phyloP scores from a whole-genome alignment of 2,329 filamentous ascomycete species.

The Beauveria brongniartii region DNA sequence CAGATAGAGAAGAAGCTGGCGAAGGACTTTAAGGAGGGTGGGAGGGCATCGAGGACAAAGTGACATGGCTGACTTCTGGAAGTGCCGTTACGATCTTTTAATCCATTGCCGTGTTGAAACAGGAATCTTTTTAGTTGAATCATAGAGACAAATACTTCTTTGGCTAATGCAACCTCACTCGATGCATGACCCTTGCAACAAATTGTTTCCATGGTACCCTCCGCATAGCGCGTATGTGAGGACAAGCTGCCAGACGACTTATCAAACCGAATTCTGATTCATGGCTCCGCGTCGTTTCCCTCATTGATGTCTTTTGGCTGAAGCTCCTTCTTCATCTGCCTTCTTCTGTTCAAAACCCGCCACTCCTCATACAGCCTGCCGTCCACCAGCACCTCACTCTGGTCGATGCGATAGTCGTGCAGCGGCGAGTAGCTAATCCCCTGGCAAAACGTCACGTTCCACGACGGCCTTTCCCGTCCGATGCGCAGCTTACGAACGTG shows the following conservation, averaged over 20 bases:
- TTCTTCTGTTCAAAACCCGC: neutral
- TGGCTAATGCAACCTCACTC: too few relatives aligned
- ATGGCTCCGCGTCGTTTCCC: neutral
- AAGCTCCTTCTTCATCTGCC: neutral
- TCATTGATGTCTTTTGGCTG: neutral
- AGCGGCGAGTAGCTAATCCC: neutral
- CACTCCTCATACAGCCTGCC: slow-evolving; percentile 1
- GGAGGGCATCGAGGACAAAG: too few relatives aligned
- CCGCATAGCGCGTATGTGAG: neutral
- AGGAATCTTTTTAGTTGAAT: too few relatives aligned
- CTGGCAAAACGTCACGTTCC: neutral
- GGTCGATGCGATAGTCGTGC: neutral
- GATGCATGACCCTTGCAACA: too few relatives aligned
- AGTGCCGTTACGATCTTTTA: too few relatives aligned
- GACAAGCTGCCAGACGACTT: neutral
- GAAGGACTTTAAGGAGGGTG: too few relatives aligned
- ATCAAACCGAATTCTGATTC: neutral
- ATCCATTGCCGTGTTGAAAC: too few relatives aligned
- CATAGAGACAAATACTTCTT: too few relatives aligned
- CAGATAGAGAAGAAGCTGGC: too few relatives aligned
- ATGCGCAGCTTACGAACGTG: neutral
- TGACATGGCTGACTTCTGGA: too few relatives aligned
- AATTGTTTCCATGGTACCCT: neutral
- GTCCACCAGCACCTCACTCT: neutral
- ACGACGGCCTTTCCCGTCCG: neutral